Evolutionary conservation across 2,329 filamentous ascomycete species (phyloP).

Genomic region (Colletotrichum spinosum): DNA sequence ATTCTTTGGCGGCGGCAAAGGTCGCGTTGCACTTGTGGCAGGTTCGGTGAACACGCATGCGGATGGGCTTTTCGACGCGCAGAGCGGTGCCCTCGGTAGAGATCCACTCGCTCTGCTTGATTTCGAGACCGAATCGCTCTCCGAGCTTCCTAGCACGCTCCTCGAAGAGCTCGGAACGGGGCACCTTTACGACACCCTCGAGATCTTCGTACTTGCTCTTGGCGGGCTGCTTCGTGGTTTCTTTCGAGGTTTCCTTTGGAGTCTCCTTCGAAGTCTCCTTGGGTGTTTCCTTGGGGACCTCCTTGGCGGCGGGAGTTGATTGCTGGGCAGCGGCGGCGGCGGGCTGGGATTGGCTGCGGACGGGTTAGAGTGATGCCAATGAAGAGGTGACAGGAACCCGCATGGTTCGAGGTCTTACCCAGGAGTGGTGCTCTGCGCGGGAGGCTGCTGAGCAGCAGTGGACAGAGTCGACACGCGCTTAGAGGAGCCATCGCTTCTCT

Average conservation of each 20-base stretch:
- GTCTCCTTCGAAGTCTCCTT: too few species aligned
- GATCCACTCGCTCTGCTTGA: constrained; percentile 66
- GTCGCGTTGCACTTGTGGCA: constrained; percentile 85
- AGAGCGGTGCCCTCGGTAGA: constrained; percentile 65
- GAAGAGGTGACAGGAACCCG: neutral
- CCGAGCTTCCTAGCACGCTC: constrained; percentile 68
- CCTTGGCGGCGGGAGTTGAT: constrained; percentile 26
- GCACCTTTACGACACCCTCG: constrained; percentile 52
- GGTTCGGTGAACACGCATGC: constrained; percentile 80
- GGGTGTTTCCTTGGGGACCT: neutral
- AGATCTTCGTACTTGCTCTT: constrained; percentile 38
- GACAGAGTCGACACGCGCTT: constrained; percentile 34
- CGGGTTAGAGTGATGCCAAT: constrained; percentile 22
- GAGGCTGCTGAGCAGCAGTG: constrained; percentile 25
- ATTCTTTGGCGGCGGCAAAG: constrained; percentile 80
- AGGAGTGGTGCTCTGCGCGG: constrained; percentile 24
- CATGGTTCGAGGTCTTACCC: constrained; percentile 16
- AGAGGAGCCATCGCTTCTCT: constrained; percentile 52
- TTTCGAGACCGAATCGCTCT: constrained; percentile 66
- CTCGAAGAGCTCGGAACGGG: constrained; percentile 64
- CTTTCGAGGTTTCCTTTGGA: too few species aligned
- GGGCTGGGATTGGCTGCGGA: constrained; percentile 14
- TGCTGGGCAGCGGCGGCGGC: constrained; percentile 19
- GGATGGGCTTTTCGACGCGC: constrained; percentile 80
- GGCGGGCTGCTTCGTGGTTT: constrained; percentile 28